Base-by-base conservation (phyloP, 225 moss, liverwort and hornwort species). In the Sphagnum tenellum region DNA sequence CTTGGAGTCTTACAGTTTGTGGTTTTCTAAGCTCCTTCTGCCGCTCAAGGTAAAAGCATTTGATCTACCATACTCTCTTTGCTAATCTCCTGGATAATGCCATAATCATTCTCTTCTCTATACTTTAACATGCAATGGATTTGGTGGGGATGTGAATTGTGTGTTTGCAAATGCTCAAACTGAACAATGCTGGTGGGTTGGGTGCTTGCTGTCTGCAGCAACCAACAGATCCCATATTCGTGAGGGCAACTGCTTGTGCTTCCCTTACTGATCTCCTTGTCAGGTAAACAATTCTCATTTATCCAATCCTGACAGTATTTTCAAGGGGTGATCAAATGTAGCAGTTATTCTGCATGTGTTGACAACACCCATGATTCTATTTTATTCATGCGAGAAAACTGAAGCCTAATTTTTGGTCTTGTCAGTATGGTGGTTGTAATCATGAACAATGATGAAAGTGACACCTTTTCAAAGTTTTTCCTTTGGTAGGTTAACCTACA, bases 191-290 rank as follows among this genome's bases (percentile, higher is more conserved):
- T 64, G 46, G 59, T 48, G 49, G 63, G 67, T 48, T 72, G 72
- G 62, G 61, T 60, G 49, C 46, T 76, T 70, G 60, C 47, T 59
- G 57, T 71, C 69, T 84, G 82, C 98, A 98, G 98, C 98, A 98
- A 87, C 83, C 89, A 49, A 90, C 93, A 65, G 98, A 98, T 77
- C 90, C 98, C 68, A 85, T 93, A 57, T 98, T 98, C 74, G 87
- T 98, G 64, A 93, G 98, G 72, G 98, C 93, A 50, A 89, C 98
- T 71, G 93, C 98, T 66, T 98, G 98, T 71, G 98, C 98, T 68
- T 90, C 98, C 64, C 72, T 98, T 44, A 93, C 93, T 57, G 98
- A 98, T 67, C 83, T 98, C 51, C 83, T 98, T 56, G 84, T 89
- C 63, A 89, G 98, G 98, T 98, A 81, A 46, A 64, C 29, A 48